Base-by-base conservation (phyloP, 2,329 filamentous ascomycete genomes). In the Aureobasidium sp. region DNA sequence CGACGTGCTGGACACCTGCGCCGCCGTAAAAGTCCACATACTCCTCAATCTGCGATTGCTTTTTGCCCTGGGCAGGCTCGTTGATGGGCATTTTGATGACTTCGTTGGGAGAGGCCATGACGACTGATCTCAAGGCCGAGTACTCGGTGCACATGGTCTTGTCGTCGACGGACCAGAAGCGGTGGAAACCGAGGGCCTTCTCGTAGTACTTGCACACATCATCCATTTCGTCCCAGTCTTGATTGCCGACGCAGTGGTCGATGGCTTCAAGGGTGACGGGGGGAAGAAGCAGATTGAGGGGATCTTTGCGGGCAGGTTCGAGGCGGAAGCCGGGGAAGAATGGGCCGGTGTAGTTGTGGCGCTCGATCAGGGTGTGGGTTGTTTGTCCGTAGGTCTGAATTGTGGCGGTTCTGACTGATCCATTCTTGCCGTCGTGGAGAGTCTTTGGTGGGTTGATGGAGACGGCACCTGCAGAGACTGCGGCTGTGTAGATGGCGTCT, bases 31-130 rank as follows among this genome's bases (percentile, higher is more conserved):
- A 96, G 67, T 88, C 78, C 60, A 96, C 83, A 54, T 74, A 76
- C 54, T 96, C 91, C 70, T 96, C 90, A 62, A 97, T 96, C 73
- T 97, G 91, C 10, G 84, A 88, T 70, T 89, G 88, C 72, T 88
- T 91, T 74, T 93, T 93, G 55, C 90, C 91, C 1, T 80, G 75
- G 0, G 91, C 91, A 1, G 91, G 91, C 73, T 96, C 90, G 75
- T 96, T 96, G 79, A 97, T 95, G 63, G 91, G 91, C 90, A 96
- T 96, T 74, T 96, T 96, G 71, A 96, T 89, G 4, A 86, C 69
- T 55, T 91, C 86, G 73, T 90, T 88, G 56, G 83, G 82, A 4
- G 84, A 88, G 37, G 86, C 81, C 90, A 96, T 95, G 66, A 96
- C 91, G 64, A 96, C 84, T 64, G 82, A 88, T 71, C 85, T 89